These are phyloP conservation scores for Albophoma yamanashiensis DNA, from an alignment of 2,329 filamentous ascomycete species.

Conservation along the genomic window DNA sequence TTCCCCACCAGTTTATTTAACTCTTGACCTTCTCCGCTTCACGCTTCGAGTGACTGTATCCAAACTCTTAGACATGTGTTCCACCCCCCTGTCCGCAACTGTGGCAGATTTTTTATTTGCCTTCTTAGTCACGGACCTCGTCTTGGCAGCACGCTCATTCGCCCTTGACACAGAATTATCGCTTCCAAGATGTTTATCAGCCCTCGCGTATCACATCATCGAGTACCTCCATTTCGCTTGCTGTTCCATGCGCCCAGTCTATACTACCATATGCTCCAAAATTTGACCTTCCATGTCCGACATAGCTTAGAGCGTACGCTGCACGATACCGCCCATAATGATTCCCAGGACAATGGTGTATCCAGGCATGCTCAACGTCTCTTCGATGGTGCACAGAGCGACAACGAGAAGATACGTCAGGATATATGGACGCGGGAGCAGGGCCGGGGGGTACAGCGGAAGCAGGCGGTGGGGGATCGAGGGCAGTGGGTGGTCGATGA, in stretches of 20 bases:
- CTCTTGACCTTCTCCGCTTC: background rate
- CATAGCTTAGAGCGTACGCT: slow-evolving; percentile 24
- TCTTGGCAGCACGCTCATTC: background rate
- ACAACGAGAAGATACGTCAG: slow-evolving; percentile 59
- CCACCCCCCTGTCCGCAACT: background rate
- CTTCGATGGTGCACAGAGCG: slow-evolving; percentile 52
- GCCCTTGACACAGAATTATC: background rate
- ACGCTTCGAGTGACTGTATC: background rate
- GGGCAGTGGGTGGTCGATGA: slow-evolving; percentile 58
- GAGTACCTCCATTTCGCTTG: background rate
- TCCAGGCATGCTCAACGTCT: slow-evolving; percentile 56
- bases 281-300: background rate
- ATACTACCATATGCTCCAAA: background rate
- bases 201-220: background rate
- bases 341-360: slow-evolving; percentile 50
- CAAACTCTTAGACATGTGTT: background rate
- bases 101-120: background rate
- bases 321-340: slow-evolving; percentile 38
- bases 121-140: background rate
- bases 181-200: background rate
- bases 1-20: no score
- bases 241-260: background rate
- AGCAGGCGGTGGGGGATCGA: slow-evolving; percentile 53
- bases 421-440: slow-evolving; percentile 57
- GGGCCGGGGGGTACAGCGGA: slow-evolving; percentile 54